Percentiles rank a stretch among this genome's conserved stretches.
These are phyloP conservation scores for Stephanodiscus triporus DNA, from an alignment of 108 stramenopile genomes.

Conservation along the genomic window DNA sequence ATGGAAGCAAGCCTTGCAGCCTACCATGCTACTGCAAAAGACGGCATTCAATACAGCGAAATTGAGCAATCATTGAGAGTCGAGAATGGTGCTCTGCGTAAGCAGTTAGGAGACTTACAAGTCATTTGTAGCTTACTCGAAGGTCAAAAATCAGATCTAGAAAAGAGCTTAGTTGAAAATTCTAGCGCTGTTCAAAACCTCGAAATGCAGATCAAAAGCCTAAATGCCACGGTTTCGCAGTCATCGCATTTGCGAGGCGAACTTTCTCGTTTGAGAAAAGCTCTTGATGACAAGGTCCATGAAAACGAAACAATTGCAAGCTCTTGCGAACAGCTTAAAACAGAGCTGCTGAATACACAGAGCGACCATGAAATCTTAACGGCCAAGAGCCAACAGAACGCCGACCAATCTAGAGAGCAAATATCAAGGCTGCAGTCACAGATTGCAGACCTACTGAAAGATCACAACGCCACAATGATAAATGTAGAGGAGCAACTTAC, in stretches of 20 bases:
- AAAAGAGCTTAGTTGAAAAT: slow-evolving; percentile 26
- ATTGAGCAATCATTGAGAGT: slow-evolving; percentile 15
- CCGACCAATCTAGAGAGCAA: slow-evolving; percentile 16
- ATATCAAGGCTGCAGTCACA: slow-evolving; percentile 35
- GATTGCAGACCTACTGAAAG: slow-evolving; percentile 30
- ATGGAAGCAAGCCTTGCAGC: slow-evolving; percentile 19
- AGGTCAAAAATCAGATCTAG: slow-evolving; percentile 26
- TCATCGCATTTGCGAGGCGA: slow-evolving; percentile 23
- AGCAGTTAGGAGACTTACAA: slow-evolving; percentile 20
- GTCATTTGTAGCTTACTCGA: slow-evolving; percentile 13
- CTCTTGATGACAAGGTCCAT: slow-evolving; percentile 23
- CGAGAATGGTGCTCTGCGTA: slow-evolving; percentile 29
- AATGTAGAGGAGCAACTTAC: slow-evolving; percentile 38
- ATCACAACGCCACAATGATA: slow-evolving; percentile 29
- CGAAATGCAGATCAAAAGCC: slow-evolving; percentile 19
- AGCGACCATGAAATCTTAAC: slow-evolving; percentile 1
- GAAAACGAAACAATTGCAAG: slow-evolving; percentile 17
- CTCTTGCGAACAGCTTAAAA: slow-evolving; percentile 22
- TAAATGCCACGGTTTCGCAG: slow-evolving; percentile 16
- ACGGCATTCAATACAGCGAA: neutral
- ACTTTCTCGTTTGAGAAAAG: slow-evolving; percentile 7
- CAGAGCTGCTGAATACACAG: slow-evolving; percentile 21
- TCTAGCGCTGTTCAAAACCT: slow-evolving; percentile 5
- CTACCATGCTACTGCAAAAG: slow-evolving; percentile 1
- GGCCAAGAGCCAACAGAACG: slow-evolving; percentile 11